Evolutionary conservation across 495 filamentous ascomycete genomes (phyloP).

Genomic region (Penicillium canariense): DNA sequence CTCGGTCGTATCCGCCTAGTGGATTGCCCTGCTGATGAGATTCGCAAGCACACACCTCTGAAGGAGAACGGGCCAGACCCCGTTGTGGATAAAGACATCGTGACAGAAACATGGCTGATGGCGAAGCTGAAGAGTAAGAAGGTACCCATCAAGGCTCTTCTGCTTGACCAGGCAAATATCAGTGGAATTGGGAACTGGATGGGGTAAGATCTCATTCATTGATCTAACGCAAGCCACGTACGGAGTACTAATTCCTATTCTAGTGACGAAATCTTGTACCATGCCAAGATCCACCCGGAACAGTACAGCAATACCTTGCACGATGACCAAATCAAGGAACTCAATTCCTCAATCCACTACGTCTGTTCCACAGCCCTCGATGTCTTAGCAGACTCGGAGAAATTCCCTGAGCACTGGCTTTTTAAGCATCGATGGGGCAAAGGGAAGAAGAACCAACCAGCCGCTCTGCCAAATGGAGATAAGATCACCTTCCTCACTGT

Average conservation of each 20-base stretch:
- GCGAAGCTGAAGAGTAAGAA: slow-evolving; percentile 68
- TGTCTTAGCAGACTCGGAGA: slow-evolving; percentile 71
- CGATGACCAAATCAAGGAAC: slow-evolving; percentile 64
- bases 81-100: slow-evolving; percentile 71
- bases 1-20: slow-evolving; percentile 78
- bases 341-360: slow-evolving; percentile 72
- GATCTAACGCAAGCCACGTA: neutral
- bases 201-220: slow-evolving; percentile 49
- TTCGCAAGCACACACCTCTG: slow-evolving; percentile 74
- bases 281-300: slow-evolving; percentile 86
- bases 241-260: slow-evolving; percentile 15
- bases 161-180: slow-evolving; percentile 86
- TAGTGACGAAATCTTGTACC: slow-evolving; percentile 84
- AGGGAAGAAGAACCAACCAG: slow-evolving; percentile 70
- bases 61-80: slow-evolving; percentile 93
- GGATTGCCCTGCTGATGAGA: slow-evolving; percentile 70
- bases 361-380: slow-evolving; percentile 79
- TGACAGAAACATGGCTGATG: slow-evolving; percentile 69
- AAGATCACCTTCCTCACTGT: slow-evolving; percentile 82
- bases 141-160: slow-evolving; percentile 80
- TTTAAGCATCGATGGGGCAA: slow-evolving; percentile 91
- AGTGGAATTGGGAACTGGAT: slow-evolving; percentile 98
- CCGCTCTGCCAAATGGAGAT: slow-evolving; percentile 74
- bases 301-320: slow-evolving; percentile 82
- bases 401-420: slow-evolving; percentile 88